phyloP scores from a whole-genome alignment of 176 grass and related monocot species.

The Cenchrus purpureus region DNA sequence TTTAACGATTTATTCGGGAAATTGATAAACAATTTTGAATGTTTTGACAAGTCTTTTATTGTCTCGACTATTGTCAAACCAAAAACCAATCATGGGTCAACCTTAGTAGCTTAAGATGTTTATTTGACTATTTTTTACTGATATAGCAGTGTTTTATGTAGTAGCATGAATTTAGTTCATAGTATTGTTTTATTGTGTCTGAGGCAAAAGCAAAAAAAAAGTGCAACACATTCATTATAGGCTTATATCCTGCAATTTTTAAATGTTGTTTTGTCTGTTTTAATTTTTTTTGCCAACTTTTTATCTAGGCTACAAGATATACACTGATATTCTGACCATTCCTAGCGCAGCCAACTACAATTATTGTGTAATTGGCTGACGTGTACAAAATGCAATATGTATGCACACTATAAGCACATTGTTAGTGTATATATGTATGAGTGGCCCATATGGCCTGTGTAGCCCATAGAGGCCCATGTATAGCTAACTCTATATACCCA shows the following conservation, averaged over 20 bases:
- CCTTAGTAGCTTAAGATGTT: conserved; percentile 1
- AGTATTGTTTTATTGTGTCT: conserved; percentile 3
- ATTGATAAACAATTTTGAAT: not conserved
- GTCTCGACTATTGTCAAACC: conserved; percentile 9
- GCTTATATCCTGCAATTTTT: conserved; percentile 14
- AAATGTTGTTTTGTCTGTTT: not conserved
- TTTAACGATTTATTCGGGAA: not conserved
- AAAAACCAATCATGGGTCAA: not conserved
- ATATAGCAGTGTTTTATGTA: not conserved
- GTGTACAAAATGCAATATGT: conserved; percentile 14
- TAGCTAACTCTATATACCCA: no score
- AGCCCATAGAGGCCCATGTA: no score
- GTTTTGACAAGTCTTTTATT: not conserved
- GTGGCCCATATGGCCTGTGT: no score
- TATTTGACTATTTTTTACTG: not conserved
- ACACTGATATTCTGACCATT: conserved; percentile 22
- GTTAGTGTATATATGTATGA: no score
- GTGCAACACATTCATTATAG: not conserved
- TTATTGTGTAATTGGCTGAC: not conserved
- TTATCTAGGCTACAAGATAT: not conserved
- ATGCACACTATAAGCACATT: conserved; percentile 18
- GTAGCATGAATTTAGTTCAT: not conserved
- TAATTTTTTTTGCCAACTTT: conserved; percentile 1
- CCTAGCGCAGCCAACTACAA: conserved; percentile 6
- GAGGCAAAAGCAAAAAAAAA: conserved; percentile 1